phyloP scores from a whole-genome alignment of 768 basidiomycete genomes.

The Phaeolepiota aurea region DNA sequence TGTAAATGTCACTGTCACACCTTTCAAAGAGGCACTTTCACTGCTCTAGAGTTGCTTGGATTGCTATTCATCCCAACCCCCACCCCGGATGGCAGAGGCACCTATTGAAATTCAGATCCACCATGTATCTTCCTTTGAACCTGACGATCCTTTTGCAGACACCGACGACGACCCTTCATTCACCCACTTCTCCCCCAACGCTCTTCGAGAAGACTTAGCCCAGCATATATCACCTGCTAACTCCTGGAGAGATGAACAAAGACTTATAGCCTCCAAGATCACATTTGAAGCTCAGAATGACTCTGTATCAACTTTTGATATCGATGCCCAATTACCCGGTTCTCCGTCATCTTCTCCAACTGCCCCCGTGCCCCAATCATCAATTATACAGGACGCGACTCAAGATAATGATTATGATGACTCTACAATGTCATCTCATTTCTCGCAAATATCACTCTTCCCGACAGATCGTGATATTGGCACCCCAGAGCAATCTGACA shows the following conservation, averaged over 20 bases:
- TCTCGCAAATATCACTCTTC: conserved; percentile 31
- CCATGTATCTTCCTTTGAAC: conserved; percentile 24
- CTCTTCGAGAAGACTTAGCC: conserved; percentile 56
- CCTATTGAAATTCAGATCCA: conserved; percentile 11
- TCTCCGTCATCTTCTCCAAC: conserved; percentile 11
- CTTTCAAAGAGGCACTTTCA: no score
- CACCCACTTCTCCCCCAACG: conserved; percentile 49
- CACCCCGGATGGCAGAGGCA: conserved; percentile 1
- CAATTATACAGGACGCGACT: no score
- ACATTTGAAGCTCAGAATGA: conserved; percentile 26
- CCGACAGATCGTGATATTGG: conserved; percentile 10
- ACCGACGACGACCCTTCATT: conserved; percentile 36
- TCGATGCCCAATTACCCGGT: conserved; percentile 27
- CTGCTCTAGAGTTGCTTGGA: neutral
- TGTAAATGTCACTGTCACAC: neutral
- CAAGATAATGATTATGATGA: conserved; percentile 10
- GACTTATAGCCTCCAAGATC: conserved; percentile 20
- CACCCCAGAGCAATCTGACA: conserved; percentile 7
- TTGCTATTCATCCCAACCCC: neutral
- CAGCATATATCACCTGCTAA: conserved; percentile 32
- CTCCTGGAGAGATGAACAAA: conserved; percentile 19
- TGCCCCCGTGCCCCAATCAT: no score
- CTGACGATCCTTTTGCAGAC: conserved; percentile 66
- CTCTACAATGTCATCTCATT: conserved; percentile 21
- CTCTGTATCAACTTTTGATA: conserved; percentile 53